These are phyloP conservation scores for Starmerella potacharoeniae DNA, from an alignment of 805 yeast species.

Conservation along the genomic window DNA sequence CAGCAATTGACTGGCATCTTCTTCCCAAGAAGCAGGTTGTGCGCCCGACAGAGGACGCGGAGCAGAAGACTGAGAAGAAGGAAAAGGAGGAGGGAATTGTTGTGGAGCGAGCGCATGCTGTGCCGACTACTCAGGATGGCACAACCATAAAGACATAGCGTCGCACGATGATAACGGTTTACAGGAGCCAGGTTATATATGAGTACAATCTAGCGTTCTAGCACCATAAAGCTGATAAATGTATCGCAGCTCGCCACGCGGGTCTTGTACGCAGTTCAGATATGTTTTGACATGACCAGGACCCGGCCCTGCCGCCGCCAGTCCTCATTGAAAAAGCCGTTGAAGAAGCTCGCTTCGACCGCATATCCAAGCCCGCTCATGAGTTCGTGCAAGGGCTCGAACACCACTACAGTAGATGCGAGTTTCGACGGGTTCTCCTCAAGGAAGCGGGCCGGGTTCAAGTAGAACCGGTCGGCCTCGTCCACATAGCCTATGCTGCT, in stretches of 20 bases:
- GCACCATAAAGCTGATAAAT: too few relatives aligned
- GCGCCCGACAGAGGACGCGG: neutral
- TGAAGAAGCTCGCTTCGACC: slow-evolving; percentile 50
- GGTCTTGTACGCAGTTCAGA: too few relatives aligned
- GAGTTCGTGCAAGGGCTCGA: slow-evolving; percentile 45
- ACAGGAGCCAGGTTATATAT: neutral
- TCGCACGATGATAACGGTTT: neutral
- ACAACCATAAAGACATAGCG: neutral
- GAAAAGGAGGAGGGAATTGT: neutral
- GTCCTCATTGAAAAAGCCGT: slow-evolving; percentile 81
- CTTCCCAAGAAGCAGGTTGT: slow-evolving; percentile 7
- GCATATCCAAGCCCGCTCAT: slow-evolving; percentile 27
- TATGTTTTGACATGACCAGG: slow-evolving; percentile 38
- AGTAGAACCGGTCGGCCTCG: slow-evolving; percentile 77
- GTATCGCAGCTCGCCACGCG: too few relatives aligned
- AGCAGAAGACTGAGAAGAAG: neutral
- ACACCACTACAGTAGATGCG: slow-evolving; percentile 43
- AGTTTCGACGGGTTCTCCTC: slow-evolving; percentile 33
- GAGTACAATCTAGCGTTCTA: too few relatives aligned
- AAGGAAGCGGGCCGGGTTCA: slow-evolving; percentile 51
- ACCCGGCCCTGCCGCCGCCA: slow-evolving; percentile 66
- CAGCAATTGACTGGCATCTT: slow-evolving; percentile 58
- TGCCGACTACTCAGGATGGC: neutral
- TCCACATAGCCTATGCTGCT: slow-evolving; percentile 44
- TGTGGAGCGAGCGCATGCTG: neutral